These are phyloP conservation scores for Perilla frutescens DNA, from an alignment of 257 asterid species.

Conservation along the genomic window DNA sequence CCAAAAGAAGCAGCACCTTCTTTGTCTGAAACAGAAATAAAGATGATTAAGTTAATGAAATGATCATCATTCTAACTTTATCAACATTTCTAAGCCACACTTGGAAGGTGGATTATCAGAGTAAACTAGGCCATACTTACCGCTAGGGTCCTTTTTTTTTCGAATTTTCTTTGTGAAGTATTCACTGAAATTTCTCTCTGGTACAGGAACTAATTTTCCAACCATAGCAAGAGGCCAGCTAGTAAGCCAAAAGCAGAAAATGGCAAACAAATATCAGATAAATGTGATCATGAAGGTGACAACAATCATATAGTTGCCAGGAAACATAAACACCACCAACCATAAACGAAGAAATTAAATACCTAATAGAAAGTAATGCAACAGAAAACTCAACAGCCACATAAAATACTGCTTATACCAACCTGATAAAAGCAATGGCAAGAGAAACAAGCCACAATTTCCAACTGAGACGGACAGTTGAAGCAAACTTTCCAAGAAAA, in stretches of 20 bases:
- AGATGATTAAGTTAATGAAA: background rate
- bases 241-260: constrained; percentile 16
- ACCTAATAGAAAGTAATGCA: background rate
- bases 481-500: constrained; percentile 79
- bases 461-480: constrained; percentile 84
- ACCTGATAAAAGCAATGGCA: constrained; percentile 78
- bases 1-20: constrained; percentile 25
- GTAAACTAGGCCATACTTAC: constrained; percentile 25
- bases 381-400: background rate
- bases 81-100: background rate
- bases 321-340: background rate
- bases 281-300: constrained; percentile 17
- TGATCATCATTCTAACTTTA: background rate
- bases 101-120: background rate
- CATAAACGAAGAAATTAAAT: background rate
- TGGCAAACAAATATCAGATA: constrained; percentile 11
- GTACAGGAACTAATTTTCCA: constrained; percentile 66
- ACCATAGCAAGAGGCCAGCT: constrained; percentile 73
- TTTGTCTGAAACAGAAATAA: constrained; percentile 33
- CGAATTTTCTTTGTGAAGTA: constrained; percentile 40
- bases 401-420: constrained; percentile 14
- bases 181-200: constrained; percentile 51
- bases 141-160: constrained; percentile 28
- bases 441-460: constrained; percentile 89
- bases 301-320: background rate